phyloP scores from a whole-genome alignment of 305 asterid species.

The Plantago coronopus region DNA sequence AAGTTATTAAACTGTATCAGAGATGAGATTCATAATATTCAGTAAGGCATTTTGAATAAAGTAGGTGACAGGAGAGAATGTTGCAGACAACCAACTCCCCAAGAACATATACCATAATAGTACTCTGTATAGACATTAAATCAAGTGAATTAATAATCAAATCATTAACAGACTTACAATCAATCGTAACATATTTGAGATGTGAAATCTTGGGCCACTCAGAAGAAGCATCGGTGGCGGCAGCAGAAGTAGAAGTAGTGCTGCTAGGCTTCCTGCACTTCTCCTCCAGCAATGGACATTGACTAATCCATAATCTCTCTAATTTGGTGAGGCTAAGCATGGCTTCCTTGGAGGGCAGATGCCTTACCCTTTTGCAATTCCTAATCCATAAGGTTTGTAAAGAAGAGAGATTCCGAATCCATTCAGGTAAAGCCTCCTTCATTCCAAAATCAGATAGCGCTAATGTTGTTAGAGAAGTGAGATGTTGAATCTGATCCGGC shows the following conservation, averaged over 20 bases:
- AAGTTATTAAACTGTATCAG: too few relatives aligned
- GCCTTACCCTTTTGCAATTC: background rate
- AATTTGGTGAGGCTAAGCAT: constrained; percentile 17
- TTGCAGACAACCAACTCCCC: too few relatives aligned
- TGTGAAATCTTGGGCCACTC: too few relatives aligned
- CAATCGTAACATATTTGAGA: too few relatives aligned
- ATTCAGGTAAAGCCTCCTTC: constrained; percentile 25
- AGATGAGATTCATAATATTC: too few relatives aligned
- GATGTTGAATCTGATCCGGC: constrained; percentile 22
- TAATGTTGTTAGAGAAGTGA: background rate
- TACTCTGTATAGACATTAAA: too few relatives aligned
- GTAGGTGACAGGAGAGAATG: too few relatives aligned
- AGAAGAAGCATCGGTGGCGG: background rate
- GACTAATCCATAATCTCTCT: background rate
- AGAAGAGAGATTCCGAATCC: constrained; percentile 20
- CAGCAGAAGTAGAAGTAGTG: too few relatives aligned
- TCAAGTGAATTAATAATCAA: too few relatives aligned
- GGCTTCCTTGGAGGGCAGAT: constrained; percentile 8
- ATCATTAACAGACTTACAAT: too few relatives aligned
- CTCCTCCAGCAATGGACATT: background rate
- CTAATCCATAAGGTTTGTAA: fast-evolving
- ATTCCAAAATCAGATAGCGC: constrained; percentile 1
- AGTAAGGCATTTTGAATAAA: too few relatives aligned
- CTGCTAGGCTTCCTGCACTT: background rate
- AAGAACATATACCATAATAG: too few relatives aligned